Evolutionary conservation across 2,329 filamentous ascomycete genomes (phyloP).

Genomic region (Corniculantispora saksenae): DNA sequence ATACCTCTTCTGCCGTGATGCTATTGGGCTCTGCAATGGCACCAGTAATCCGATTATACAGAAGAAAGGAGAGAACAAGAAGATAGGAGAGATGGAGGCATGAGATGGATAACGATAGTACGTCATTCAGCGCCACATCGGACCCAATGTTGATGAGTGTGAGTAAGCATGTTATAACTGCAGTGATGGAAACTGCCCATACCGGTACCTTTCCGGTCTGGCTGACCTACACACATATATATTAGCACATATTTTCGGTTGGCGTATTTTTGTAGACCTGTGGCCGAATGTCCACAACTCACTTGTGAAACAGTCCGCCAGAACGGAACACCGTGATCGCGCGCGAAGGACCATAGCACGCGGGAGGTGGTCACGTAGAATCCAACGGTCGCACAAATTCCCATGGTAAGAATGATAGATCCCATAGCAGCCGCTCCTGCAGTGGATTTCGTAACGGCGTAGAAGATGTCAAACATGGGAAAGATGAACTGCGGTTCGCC

Average conservation of each 20-base stretch:
- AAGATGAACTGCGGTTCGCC: constrained; percentile 41
- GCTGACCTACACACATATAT: constrained; percentile 25
- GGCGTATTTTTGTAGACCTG: neutral
- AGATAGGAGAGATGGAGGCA: constrained; percentile 35
- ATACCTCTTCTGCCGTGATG: constrained; percentile 22
- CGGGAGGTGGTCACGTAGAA: constrained; percentile 60
- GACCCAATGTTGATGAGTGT: constrained; percentile 38
- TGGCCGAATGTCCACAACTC: neutral
- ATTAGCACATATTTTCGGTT: constrained; percentile 19
- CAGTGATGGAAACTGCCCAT: constrained; percentile 30
- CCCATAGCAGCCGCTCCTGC: constrained; percentile 53
- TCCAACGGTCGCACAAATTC: constrained; percentile 51
- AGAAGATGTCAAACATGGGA: constrained; percentile 61
- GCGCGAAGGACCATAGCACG: constrained; percentile 55
- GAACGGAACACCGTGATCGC: constrained; percentile 34
- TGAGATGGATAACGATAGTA: constrained; percentile 31
- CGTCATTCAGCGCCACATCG: constrained; percentile 30
- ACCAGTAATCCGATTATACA: constrained; percentile 34
- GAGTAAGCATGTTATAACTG: constrained; percentile 30
- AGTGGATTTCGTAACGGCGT: constrained; percentile 48
- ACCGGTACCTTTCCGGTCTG: constrained; percentile 30
- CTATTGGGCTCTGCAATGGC: constrained; percentile 32
- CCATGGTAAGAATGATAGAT: constrained; percentile 50
- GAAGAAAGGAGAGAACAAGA: constrained; percentile 29
- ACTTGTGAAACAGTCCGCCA: constrained; percentile 24